A percentile compares a stretch with the other conserved stretches of the same genome.
These are phyloP conservation scores for Ophiosphaerella korrae DNA, from an alignment of 2,329 filamentous ascomycete genomes.

Conservation along the genomic window DNA sequence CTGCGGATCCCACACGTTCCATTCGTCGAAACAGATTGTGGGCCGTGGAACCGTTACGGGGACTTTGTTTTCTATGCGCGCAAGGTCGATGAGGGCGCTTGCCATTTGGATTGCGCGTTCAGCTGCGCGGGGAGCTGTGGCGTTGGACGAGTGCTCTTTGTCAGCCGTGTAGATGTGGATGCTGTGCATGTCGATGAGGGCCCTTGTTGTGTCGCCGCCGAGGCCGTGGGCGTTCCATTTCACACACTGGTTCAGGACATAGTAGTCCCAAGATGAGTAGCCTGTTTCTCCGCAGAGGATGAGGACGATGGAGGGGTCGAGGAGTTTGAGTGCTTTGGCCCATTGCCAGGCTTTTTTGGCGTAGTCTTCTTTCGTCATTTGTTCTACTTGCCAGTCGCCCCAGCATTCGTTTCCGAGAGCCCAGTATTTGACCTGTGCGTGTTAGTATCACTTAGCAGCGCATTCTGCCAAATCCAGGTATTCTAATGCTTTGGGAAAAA, in stretches of 20 bases:
- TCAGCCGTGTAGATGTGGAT: slow-evolving; percentile 79
- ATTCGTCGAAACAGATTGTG: slow-evolving; percentile 82
- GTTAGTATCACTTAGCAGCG: too few species aligned
- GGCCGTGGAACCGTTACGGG: slow-evolving; percentile 64
- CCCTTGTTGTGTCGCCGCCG: slow-evolving; percentile 51
- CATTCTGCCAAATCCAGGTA: too few species aligned
- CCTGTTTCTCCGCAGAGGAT: slow-evolving; percentile 77
- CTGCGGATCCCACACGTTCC: slow-evolving; percentile 81
- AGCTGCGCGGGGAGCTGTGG: slow-evolving; percentile 66
- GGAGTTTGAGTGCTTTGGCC: slow-evolving; percentile 73
- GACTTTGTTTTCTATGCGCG: slow-evolving; percentile 70
- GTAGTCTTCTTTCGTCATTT: slow-evolving; percentile 72
- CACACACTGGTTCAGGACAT: slow-evolving; percentile 73
- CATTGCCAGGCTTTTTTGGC: slow-evolving; percentile 71
- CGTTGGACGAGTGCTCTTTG: slow-evolving; percentile 47
- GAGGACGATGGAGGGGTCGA: slow-evolving; percentile 71
- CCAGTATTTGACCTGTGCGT: slow-evolving; percentile 72
- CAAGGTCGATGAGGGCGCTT: slow-evolving; percentile 72
- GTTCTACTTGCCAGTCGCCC: slow-evolving; percentile 70
- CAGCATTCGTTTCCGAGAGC: slow-evolving; percentile 77
- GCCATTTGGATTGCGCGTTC: slow-evolving; percentile 77
- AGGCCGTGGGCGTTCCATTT: slow-evolving; percentile 58
- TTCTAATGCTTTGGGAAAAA: too few species aligned
- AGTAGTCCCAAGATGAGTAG: slow-evolving; percentile 71
- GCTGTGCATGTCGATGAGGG: slow-evolving; percentile 77